phyloP scores from a whole-genome alignment of 768 basidiomycete genomes.

The Royoungia palumana region DNA sequence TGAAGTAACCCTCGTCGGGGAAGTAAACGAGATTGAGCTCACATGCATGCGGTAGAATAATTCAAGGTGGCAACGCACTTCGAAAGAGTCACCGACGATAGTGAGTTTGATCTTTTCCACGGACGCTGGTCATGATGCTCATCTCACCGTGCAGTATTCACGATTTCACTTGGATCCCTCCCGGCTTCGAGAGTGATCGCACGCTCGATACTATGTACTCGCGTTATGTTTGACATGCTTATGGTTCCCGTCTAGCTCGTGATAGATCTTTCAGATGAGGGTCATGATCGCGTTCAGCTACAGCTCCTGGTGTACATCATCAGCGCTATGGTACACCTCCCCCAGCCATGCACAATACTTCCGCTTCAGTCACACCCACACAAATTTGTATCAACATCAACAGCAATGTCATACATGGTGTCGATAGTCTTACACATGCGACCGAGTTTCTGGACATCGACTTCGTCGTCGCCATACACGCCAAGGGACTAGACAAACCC shows the following conservation, averaged over 20 bases:
- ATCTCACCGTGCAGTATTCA: conserved; percentile 41
- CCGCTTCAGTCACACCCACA: conserved; percentile 29
- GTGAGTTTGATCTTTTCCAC: conserved; percentile 32
- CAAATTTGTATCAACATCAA: conserved; percentile 41
- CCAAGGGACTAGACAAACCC: no score
- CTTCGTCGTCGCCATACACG: no score
- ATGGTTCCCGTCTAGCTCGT: conserved; percentile 38
- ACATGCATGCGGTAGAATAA: conserved; percentile 37
- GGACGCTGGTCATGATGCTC: background rate
- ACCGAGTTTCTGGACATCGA: no score
- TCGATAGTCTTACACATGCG: conserved; percentile 46
- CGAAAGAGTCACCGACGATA: conserved; percentile 49
- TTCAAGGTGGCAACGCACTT: conserved; percentile 45
- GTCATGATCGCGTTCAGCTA: conserved; percentile 49
- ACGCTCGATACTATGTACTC: conserved; percentile 39
- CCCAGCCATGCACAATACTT: conserved; percentile 32
- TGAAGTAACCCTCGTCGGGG: conserved; percentile 41
- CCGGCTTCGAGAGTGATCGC: conserved; percentile 41
- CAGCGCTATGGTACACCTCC: conserved; percentile 51
- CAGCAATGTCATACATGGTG: conserved; percentile 37
- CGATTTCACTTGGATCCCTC: conserved; percentile 55
- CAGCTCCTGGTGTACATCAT: conserved; percentile 48
- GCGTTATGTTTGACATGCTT: background rate
- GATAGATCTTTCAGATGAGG: conserved; percentile 52
- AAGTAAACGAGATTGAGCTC: conserved; percentile 52